Base-by-base conservation (phyloP, 2,329 filamentous ascomycete species). In the Lithohypha guttulata region DNA sequence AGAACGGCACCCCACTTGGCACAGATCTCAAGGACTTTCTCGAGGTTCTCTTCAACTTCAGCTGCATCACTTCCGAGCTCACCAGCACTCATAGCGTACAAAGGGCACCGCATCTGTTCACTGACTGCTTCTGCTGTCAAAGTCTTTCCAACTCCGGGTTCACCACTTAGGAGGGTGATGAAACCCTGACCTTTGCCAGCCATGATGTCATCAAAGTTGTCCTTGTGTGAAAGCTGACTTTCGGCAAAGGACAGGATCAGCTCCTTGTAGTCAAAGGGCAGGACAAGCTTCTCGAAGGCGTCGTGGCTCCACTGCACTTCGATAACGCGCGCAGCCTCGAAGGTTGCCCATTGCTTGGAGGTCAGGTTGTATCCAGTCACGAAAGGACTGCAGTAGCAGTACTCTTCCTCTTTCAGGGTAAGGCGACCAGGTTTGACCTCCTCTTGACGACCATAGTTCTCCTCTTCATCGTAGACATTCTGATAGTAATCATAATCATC, bases 1-100 rank as follows among this genome's bases (percentile, higher is more conserved):
- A 93, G 65, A 5, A 94, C 81, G 0, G 84, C 85, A 14, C 84
- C 82, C 85, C 85, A 93, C 0, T 77, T 76, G 53, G 89, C 83
- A 27, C 84, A 85, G 32, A 93, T 82, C 50, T 91, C 83, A 42
- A 93, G 71, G 35, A 93, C 85, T 57, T 83, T 83, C 54, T 86
- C 81, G 6, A 94, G 66, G 53, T 11, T n/a, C 26, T 11, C 4
- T 17, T 32, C 29, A 17, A 32, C 17, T 10, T 10, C 6, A 10
- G 29, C 17, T 19, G 11, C 29, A 17, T 15, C 29, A 17, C 11
- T n/a, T n/a, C 29, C 29, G 4, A 32, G 13, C 6, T 32, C 29
- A 3, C 5, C 29, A 17, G 17, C 29, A 17, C 13, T 32, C n/a
- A 32, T 15, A 10, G 29, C n/a, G 17, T 17, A 19, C 29, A 32